Conservation (phyloP, 1,284 basidiomycete genomes). For the Schizopora paradoxa region DNA sequence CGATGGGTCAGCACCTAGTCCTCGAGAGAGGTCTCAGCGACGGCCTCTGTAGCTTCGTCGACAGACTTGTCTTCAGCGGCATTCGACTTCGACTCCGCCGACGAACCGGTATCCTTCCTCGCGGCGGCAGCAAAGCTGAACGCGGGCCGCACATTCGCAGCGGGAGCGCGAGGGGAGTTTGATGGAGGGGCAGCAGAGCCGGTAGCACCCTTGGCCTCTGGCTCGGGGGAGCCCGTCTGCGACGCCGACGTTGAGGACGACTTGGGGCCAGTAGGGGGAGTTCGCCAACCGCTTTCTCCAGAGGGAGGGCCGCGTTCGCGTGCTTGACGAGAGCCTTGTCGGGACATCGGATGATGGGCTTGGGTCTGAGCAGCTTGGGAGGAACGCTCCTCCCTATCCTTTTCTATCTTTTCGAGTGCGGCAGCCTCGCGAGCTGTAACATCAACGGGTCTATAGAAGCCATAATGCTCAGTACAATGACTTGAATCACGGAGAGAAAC, state of each 20-base stretch:
- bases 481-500: constrained; percentile 23
- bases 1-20: no score
- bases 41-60: constrained; percentile 26
- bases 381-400: constrained; percentile 51
- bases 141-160: constrained; percentile 50
- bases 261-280: constrained; percentile 27
- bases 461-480: constrained; percentile 8
- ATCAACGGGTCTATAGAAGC: constrained; percentile 70
- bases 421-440: constrained; percentile 72
- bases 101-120: constrained; percentile 30
- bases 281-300: constrained; percentile 27
- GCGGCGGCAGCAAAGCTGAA: constrained; percentile 68
- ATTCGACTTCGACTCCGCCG: constrained; percentile 20
- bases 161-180: constrained; percentile 22
- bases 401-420: constrained; percentile 64
- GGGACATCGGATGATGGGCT: constrained; percentile 59
- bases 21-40: no score
- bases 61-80: constrained; percentile 28
- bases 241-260: constrained; percentile 28
- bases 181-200: constrained; percentile 18
- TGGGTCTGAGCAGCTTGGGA: constrained; percentile 40
- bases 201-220: constrained; percentile 1
- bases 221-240: constrained; percentile 8
- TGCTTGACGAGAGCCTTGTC: constrained; percentile 60
- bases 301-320: constrained; percentile 41